Evolutionary conservation across 352 stramenopile genomes (phyloP).

Genomic region (Pythium monospermum): DNA sequence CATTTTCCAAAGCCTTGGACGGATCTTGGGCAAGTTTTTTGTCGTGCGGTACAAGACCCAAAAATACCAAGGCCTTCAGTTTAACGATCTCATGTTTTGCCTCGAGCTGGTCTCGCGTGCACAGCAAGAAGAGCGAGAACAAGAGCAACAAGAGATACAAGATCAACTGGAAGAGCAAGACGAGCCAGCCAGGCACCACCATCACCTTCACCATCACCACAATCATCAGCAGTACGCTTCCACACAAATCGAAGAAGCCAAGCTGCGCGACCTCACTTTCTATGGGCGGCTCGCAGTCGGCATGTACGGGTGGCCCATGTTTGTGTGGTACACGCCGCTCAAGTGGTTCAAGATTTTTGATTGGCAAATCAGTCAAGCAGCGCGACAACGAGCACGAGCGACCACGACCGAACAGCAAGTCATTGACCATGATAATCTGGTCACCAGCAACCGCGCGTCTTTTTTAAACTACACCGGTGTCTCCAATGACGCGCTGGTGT

Average conservation of each 20-base stretch:
- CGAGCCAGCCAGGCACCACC: constrained; percentile 31
- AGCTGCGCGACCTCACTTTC: constrained; percentile 48
- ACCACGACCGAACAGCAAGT: constrained; percentile 33
- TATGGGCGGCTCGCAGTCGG: constrained; percentile 65
- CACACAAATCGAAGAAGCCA: constrained; percentile 47
- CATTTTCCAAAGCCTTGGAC: constrained; percentile 60
- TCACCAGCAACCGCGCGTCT: constrained; percentile 55
- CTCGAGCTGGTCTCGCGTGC: constrained; percentile 57
- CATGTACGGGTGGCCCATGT: constrained; percentile 80
- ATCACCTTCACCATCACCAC: no score
- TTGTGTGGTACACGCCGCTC: constrained; percentile 69
- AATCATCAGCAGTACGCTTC: no score
- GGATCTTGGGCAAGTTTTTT: constrained; percentile 69
- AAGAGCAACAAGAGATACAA: constrained; percentile 22
- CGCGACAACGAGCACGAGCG: no score
- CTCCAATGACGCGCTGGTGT: constrained; percentile 49
- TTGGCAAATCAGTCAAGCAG: constrained; percentile 24
- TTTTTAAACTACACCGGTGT: constrained; percentile 75
- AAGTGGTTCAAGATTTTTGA: constrained; percentile 64
- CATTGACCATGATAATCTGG: constrained; percentile 59
- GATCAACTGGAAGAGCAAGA: constrained; percentile 19
- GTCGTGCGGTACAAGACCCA: constrained; percentile 64
- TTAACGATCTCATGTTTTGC: constrained; percentile 69
- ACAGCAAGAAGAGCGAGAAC: constrained; percentile 45
- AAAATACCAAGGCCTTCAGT: constrained; percentile 58